Evolutionary conservation across 352 stramenopile genomes (phyloP).

Genomic region (Phytophthora podocarpi): DNA sequence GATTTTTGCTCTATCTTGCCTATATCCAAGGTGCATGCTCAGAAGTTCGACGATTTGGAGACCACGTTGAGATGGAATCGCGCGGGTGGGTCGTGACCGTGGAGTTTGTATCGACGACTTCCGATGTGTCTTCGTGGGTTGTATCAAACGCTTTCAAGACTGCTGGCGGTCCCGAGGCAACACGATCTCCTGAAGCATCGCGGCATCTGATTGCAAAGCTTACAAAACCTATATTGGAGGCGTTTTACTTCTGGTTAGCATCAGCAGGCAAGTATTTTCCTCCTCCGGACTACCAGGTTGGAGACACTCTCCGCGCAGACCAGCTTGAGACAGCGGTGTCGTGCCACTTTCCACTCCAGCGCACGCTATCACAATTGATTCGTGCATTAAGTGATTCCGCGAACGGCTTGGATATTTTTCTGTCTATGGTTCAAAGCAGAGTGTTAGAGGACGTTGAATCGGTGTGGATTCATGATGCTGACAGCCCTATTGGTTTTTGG

Average conservation of each 20-base stretch:
- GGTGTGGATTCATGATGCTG: conserved; percentile 63
- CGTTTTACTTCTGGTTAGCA: conserved; percentile 84
- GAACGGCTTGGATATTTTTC: conserved; percentile 62
- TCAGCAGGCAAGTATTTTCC: conserved; percentile 80
- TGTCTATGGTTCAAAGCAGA: conserved; percentile 49
- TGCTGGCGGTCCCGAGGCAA: conserved; percentile 22
- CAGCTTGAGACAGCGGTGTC: conserved; percentile 73
- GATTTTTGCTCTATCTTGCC: conserved; percentile 76
- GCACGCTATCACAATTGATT: conserved; percentile 74
- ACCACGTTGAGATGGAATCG: conserved; percentile 81
- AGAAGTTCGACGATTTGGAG: conserved; percentile 62
- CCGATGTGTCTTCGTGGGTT: conserved; percentile 80
- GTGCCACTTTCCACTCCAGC: conserved; percentile 84
- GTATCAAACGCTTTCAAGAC: conserved; percentile 81
- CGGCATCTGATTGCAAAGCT: conserved; percentile 57
- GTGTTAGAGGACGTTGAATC: conserved; percentile 31
- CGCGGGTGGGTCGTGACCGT: conserved; percentile 84
- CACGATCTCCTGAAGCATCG: conserved; percentile 26
- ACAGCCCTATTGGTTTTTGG: conserved; percentile 79
- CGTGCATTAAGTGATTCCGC: conserved; percentile 67
- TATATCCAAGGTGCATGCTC: conserved; percentile 80
- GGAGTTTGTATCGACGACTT: conserved; percentile 85
- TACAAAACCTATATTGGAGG: conserved; percentile 68
- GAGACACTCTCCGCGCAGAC: conserved; percentile 54
- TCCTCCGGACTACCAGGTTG: conserved; percentile 58